Percentiles rank a stretch among this genome's conserved stretches.
Evolutionary conservation across 1,139 yeast genomes (phyloP).

Genomic region (Pichia kudriavzevii): DNA sequence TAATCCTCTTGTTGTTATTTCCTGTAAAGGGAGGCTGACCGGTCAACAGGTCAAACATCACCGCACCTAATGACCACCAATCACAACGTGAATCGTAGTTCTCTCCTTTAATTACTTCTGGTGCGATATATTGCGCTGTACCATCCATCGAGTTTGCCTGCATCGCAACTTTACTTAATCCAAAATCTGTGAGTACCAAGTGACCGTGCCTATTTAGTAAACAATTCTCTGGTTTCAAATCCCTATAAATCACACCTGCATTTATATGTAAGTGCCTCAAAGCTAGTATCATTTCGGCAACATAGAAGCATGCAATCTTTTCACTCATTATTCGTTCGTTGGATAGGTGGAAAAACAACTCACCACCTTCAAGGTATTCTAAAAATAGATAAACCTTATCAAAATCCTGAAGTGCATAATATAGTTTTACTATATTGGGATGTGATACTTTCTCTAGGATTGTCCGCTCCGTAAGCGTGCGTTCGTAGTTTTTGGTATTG

Average conservation of each 20-base stretch:
- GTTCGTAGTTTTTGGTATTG: slow-evolving; percentile 42
- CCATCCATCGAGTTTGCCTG: slow-evolving; percentile 73
- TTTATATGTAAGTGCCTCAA: slow-evolving; percentile 65
- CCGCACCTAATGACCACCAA: slow-evolving; percentile 91
- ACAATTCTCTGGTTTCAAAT: slow-evolving; percentile 91
- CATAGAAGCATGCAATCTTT: slow-evolving; percentile 71
- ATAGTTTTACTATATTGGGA: slow-evolving; percentile 81
- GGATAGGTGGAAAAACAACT: slow-evolving; percentile 74
- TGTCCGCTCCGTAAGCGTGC: slow-evolving; percentile 67
- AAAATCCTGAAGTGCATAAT: slow-evolving; percentile 83
- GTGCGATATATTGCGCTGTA: slow-evolving; percentile 95
- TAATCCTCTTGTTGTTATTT: slow-evolving; percentile 70
- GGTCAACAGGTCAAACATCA: slow-evolving; percentile 76
- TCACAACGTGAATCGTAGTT: slow-evolving; percentile 84
- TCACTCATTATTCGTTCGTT: slow-evolving; percentile 54
- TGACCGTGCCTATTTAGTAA: slow-evolving; percentile 73
- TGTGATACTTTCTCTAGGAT: slow-evolving; percentile 65
- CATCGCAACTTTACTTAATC: slow-evolving; percentile 63
- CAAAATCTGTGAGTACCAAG: slow-evolving; percentile 86
- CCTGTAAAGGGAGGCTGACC: slow-evolving; percentile 97
- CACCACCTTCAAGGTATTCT: slow-evolving; percentile 91
- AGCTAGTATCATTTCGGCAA: slow-evolving; percentile 83
- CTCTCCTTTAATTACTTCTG: slow-evolving; percentile 80
- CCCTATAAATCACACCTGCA: slow-evolving; percentile 84
- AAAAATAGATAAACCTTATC: slow-evolving; percentile 81